These are phyloP conservation scores for Daldinia grandis DNA, from an alignment of 495 filamentous ascomycete species.

Conservation along the genomic window DNA sequence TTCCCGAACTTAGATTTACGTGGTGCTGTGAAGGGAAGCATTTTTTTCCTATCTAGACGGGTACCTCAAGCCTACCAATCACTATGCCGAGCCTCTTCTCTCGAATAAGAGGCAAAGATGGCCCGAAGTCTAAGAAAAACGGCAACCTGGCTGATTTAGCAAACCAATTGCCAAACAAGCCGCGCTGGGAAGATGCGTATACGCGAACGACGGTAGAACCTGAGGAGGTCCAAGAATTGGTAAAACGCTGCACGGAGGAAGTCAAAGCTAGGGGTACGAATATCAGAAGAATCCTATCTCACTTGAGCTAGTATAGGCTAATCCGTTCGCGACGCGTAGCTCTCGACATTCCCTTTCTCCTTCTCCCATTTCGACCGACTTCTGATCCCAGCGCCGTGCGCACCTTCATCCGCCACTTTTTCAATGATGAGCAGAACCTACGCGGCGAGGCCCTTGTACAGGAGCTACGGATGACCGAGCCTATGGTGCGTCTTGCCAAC, in stretches of 20 bases:
- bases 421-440: constrained; percentile 65
- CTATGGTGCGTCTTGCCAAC: constrained; percentile 70
- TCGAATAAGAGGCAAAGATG: constrained; percentile 76
- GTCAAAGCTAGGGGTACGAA: constrained; percentile 91
- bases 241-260: constrained; percentile 85
- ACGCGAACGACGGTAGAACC: constrained; percentile 83
- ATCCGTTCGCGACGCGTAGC: constrained; percentile 60
- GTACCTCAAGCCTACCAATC: constrained; percentile 28
- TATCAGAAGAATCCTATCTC: constrained; percentile 38
- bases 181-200: constrained; percentile 91
- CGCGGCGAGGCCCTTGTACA: constrained; percentile 76
- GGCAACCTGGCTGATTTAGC: constrained; percentile 49
- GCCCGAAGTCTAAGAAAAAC: constrained; percentile 66
- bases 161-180: constrained; percentile 68
- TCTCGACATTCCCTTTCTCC: constrained; percentile 88
- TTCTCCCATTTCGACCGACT: constrained; percentile 94
- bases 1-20: constrained; percentile 19
- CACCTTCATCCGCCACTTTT: constrained; percentile 93
- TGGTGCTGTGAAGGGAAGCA: constrained; percentile 11
- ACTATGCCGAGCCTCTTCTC: constrained; percentile 74
- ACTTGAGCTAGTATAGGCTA: constrained; percentile 40
- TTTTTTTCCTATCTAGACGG: constrained; percentile 10
- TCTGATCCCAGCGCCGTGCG: constrained; percentile 90
- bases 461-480: constrained; percentile 92
- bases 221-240: constrained; percentile 87